These are phyloP conservation scores for Stachybotrys chlorohalonatus DNA, from an alignment of 2,329 filamentous ascomycete genomes.

Conservation along the genomic window DNA sequence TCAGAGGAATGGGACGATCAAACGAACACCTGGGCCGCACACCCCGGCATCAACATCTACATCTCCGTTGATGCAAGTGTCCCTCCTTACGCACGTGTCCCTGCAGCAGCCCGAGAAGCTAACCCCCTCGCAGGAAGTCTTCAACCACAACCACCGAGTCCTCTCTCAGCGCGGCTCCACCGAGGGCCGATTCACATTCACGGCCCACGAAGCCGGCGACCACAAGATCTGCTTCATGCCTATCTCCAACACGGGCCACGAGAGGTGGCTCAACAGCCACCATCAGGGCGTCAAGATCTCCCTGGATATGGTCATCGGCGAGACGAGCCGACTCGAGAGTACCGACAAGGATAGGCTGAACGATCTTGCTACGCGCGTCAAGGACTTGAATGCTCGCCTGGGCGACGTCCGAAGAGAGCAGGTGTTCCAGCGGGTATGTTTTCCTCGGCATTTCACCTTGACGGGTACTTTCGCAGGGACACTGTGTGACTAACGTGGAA, in stretches of 20 bases:
- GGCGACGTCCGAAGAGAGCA: constrained; percentile 89
- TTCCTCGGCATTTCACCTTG: not conserved
- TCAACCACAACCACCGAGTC: constrained; percentile 96
- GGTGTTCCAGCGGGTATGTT: constrained; percentile 80
- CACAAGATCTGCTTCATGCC: constrained; percentile 94
- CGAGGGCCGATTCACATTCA: constrained; percentile 88
- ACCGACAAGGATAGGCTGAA: constrained; percentile 88
- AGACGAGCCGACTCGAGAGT: constrained; percentile 88
- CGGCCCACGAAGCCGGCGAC: constrained; percentile 85
- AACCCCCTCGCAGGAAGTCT: constrained; percentile 59
- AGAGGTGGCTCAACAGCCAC: constrained; percentile 63
- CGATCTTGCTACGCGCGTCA: constrained; percentile 79
- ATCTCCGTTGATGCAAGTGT: constrained; percentile 74
- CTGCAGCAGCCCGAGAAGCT: not conserved
- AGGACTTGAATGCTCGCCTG: constrained; percentile 79
- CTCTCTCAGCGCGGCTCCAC: constrained; percentile 73
- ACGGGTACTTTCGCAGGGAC: not conserved
- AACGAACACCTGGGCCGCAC: constrained; percentile 57
- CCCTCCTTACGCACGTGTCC: not conserved
- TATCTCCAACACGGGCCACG: constrained; percentile 58
- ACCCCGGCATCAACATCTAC: constrained; percentile 70
- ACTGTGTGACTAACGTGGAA: not conserved
- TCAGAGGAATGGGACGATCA: constrained; percentile 77
- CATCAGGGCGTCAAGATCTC: constrained; percentile 75
- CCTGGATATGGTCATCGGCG: constrained; percentile 87